phyloP scores from a whole-genome alignment of 257 asterid species.

The Solanum habrochaites region DNA sequence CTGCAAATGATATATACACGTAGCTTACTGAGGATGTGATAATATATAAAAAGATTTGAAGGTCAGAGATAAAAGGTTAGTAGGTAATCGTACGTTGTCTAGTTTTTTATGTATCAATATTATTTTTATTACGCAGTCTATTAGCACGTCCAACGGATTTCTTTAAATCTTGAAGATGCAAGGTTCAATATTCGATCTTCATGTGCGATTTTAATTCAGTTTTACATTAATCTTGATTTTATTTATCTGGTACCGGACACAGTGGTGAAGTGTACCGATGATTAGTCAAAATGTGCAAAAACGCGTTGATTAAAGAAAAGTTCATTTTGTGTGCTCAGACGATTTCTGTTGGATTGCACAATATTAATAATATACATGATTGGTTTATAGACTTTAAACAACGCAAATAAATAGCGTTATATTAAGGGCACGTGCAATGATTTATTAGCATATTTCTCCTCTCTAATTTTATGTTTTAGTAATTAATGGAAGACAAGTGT shows the following conservation, averaged over 20 bases:
- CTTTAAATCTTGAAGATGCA: neutral
- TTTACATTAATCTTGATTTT: neutral
- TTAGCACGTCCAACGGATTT: neutral
- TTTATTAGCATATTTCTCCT: neutral
- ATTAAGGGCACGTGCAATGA: neutral
- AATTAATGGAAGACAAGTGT: too few relatives aligned
- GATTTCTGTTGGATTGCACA: neutral
- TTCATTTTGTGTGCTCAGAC: neutral
- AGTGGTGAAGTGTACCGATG: too few relatives aligned
- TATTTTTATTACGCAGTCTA: neutral
- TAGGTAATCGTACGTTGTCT: too few relatives aligned
- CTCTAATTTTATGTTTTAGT: neutral
- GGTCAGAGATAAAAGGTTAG: neutral
- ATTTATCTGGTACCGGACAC: neutral
- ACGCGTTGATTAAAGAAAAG: neutral
- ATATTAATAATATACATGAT: neutral
- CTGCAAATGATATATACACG: neutral
- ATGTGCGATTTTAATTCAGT: neutral
- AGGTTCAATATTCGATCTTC: neutral
- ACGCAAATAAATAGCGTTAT: neutral
- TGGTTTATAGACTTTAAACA: neutral
- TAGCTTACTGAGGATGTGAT: neutral
- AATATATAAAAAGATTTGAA: neutral
- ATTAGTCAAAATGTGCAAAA: neutral
- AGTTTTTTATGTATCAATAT: too few relatives aligned